Evolutionary conservation across 176 grass and related monocot genomes (phyloP), one percentile per base, ranked within the genome.

Genomic region (Musa itinerans): DNA sequence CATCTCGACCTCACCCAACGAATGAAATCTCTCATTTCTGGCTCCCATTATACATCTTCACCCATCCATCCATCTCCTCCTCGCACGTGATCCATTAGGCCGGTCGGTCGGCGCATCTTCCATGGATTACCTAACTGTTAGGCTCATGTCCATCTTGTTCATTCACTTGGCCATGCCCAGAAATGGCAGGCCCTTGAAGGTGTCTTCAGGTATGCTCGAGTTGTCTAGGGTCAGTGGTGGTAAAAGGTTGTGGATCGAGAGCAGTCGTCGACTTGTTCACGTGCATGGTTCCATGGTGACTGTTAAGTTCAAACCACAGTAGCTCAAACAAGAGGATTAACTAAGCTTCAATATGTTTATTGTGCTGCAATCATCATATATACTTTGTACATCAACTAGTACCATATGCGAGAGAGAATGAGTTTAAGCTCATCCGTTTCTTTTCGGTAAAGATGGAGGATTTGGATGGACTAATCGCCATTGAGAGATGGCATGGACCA

Each of bases 401-500:
- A 6, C 13, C 2, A 34, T 34, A 16, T 68, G 51, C 53, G 58
- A n/a, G 2, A 26, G 17, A 3, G 27, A 57, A 6, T 16, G 21
- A 15, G 8, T 24, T 50, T 2, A 20, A 48, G 2, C 1, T 25
- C 48, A 48, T 11, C 25, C 9, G 72, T 43, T 24, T 43, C 4
- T 43, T 43, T 0, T 43, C 34, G 34, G 34, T 43, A 43, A 5
- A 43, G 34, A 43, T 43, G 34, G 34, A 43, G 34, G 14, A 9
- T 27, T 16, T 16, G 14, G 23, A 74, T 43, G 2, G n/a, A 13
- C 23, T 52, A 77, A 19, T 77, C 61, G 2, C 49, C 43, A 22
- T 59, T 69, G 65, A 79, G 53, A 15, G 66, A 59, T 3, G 68
- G 77, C 1, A 78, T 80, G 48, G 81, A 83, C 90, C 90, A 92